Evolutionary conservation across 2,329 filamentous ascomycete genomes (phyloP), one percentile per base, ranked within the genome.

Genomic region (Diaporthe aspalathi): DNA sequence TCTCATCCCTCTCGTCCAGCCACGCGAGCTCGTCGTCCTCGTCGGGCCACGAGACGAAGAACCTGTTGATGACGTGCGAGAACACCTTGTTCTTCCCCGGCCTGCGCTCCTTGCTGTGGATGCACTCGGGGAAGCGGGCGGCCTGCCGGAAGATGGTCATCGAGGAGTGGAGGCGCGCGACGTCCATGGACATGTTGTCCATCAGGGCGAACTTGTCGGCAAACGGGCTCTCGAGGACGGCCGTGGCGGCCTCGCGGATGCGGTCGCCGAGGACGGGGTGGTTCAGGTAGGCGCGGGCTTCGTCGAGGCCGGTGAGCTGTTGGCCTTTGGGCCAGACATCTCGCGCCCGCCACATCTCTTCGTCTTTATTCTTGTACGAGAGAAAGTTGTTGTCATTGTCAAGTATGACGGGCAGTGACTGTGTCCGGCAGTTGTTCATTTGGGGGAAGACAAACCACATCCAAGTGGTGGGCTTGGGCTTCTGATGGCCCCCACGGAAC

Each of bases 101-200:
- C 16, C 20, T 8, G 29, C 47, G 62, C 14, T 22, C 14, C n/a
- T 17, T 22, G 2, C 14, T 50, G n/a, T 43, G 69, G 38, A 70
- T 70, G 27, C 69, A 70, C 40, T 2, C 24, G 4, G 69, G 69
- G 22, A 67, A 70, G 9, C 62, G 69, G 2, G 62, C 14, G 2
- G 69, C 69, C 62, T 70, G 69, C 11, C 69, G 69, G 35, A 71
- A 63, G 24, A 71, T 53, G 35, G 70, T 71, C 62, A 71, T 71
- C 16, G 54, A 63, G n/a, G 70, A 71, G 65, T 68, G 70, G 9
- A 71, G 53, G 5, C 66, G 54, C n/a, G 56, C 54, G 14, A 50
- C 47, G 20, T 71, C 70, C 32, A 57, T 52, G 5, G 53, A 50
- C 17, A 68, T 50, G 27, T 68, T 68, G 32, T 71, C 66, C 73